phyloP scores from a whole-genome alignment of 2,329 filamentous ascomycete species.

The Talaromyces albobiverticillius region DNA sequence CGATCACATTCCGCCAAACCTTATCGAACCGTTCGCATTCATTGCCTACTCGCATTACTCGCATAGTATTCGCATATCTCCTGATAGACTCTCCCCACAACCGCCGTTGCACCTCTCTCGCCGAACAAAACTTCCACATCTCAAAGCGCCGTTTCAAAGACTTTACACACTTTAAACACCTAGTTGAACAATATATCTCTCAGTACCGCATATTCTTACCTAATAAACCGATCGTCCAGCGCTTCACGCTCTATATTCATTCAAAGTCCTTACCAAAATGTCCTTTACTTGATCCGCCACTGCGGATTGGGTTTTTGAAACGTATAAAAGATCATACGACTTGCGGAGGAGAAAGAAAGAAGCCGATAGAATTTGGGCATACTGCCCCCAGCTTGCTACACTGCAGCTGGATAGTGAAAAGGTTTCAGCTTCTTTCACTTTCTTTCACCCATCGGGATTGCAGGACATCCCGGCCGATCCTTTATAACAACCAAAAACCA shows the following conservation, averaged over 20 bases:
- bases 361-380: too few species aligned
- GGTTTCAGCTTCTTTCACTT: too few species aligned
- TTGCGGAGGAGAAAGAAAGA: neutral
- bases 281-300: neutral
- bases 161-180: too few species aligned
- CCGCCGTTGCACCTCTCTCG: too few species aligned
- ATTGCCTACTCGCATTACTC: neutral
- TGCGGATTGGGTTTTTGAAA: too few species aligned
- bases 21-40: neutral
- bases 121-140: too few species aligned
- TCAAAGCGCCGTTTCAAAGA: too few species aligned
- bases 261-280: neutral
- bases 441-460: neutral
- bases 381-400: too few species aligned
- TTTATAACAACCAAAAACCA: neutral
- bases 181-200: too few species aligned
- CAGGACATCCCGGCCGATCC: conserved; percentile 7
- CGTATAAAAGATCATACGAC: too few species aligned
- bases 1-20: neutral
- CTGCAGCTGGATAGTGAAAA: too few species aligned
- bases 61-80: neutral
- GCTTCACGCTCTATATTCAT: neutral
- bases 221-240: neutral
- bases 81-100: neutral
- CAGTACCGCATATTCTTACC: neutral